phyloP scores from a whole-genome alignment of 129 eudicot genomes.

The Deinandra increscens region DNA sequence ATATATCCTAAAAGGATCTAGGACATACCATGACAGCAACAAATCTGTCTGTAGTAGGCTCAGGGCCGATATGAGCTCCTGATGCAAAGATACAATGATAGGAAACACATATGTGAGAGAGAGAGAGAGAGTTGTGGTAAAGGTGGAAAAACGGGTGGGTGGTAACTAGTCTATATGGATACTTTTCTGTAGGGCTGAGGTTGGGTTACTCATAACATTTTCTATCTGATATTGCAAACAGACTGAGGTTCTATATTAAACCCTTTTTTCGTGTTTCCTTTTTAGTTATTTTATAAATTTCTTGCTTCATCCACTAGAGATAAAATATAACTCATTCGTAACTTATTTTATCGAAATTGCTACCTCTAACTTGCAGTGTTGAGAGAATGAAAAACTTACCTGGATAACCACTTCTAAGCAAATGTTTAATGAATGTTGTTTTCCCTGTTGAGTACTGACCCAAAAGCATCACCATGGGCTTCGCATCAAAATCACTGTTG shows the following conservation, averaged over 20 bases:
- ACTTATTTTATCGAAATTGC: background rate
- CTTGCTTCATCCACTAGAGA: background rate
- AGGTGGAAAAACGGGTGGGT: background rate
- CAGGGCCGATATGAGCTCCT: constrained; percentile 99
- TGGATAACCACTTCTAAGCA: constrained; percentile 80
- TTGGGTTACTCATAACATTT: background rate
- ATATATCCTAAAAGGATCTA: background rate
- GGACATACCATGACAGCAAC: constrained; percentile 82
- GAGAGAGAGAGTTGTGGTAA: constrained; percentile 16
- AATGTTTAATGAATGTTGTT: constrained; percentile 88
- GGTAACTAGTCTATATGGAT: background rate
- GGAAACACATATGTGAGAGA: background rate
- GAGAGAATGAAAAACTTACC: constrained; percentile 38
- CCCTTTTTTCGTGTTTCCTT: background rate
- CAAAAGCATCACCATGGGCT: constrained; percentile 99
- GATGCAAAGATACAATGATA: constrained; percentile 6
- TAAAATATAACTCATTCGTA: background rate
- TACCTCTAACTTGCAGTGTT: background rate
- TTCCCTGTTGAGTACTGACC: constrained; percentile 99
- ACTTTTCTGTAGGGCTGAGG: background rate
- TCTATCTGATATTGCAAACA: background rate
- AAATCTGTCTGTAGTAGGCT: constrained; percentile 97
- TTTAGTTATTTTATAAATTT: background rate
- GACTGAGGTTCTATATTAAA: background rate
- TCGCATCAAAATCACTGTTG: constrained; percentile 95